Evolutionary conservation across 148 eudicot genomes (phyloP), one percentile per base, ranked within the genome.

Genomic region (Pouteria glomerata): DNA sequence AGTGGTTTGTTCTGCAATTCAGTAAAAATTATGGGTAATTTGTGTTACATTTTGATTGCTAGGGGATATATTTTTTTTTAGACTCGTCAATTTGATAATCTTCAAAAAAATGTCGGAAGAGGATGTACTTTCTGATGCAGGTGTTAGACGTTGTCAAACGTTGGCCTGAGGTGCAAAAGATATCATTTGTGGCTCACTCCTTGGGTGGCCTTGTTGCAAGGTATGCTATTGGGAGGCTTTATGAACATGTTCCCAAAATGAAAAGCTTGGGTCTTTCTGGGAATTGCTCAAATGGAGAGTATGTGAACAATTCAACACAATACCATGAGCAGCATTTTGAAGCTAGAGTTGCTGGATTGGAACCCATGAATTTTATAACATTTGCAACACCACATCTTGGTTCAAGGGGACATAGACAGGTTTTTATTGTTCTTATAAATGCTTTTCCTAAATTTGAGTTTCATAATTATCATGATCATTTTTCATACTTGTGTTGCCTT

Each of bases 371-470:
- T 63, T 93, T 90, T 61, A 78, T 93, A 60, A 90, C 98, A 63
- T 86, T 90, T 83, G 98, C 98, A 69, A 90, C 97, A 73, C 97
- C 98, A 30, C 98, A 90, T 80, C 83, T 93, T 70, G 98, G 98
- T 71, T 88, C 95, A 50, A 87, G 92, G 66, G 98, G 98, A 66
- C 86, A 90, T 85, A 89, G 70, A 81, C 98, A 93, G 97, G 98
- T 90, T 41, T 53, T 57, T 26, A 30, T 48, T 18, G n/a, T 74
- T 41, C 30, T 72, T 27, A 6, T 29, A 26, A 48, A 8, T 8
- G 6, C 11, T 29, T 42, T 70, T 2, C 48, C 64, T 26, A 35
- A 56, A 13, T 42, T 60, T 60, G 45, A 39, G 44, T 47, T 52
- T 55, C 41, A 24, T 63, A 63, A n/a, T 63, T 42, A 21, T n/a